These are phyloP conservation scores for Tephrocybe sp. DNA, from an alignment of 768 basidiomycete genomes.

Conservation along the genomic window DNA sequence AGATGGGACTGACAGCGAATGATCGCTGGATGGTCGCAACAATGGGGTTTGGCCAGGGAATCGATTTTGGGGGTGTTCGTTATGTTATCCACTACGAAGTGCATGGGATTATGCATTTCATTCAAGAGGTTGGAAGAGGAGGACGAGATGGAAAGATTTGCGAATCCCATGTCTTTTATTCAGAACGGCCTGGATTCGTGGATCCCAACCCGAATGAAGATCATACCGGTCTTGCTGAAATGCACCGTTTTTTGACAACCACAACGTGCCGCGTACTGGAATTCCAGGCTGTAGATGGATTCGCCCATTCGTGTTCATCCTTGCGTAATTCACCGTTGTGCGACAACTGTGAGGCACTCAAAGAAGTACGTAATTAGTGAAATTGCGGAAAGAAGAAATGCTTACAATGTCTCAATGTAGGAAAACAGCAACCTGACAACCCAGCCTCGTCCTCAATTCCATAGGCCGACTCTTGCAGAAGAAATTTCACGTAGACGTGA, in stretches of 20 bases:
- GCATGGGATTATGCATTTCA: conserved; percentile 2
- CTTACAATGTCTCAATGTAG: too few relatives aligned
- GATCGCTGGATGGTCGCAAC: conserved; percentile 4
- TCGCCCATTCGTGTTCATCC: neutral
- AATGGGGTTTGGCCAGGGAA: conserved; percentile 1
- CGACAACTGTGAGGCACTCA: neutral
- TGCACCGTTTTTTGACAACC: too few relatives aligned
- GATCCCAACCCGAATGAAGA: neutral
- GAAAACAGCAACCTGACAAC: too few relatives aligned
- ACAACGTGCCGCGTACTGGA: too few relatives aligned
- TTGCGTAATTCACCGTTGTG: neutral
- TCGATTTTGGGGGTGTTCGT: neutral
- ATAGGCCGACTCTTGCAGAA: too few relatives aligned
- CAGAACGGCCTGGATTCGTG: neutral
- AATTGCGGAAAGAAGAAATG: too few relatives aligned
- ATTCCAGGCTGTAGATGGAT: neutral
- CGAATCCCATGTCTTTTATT: neutral
- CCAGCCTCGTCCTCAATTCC: too few relatives aligned
- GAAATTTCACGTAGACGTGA: too few relatives aligned
- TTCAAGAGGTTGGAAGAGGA: conserved; percentile 2
- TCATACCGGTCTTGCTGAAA: too few relatives aligned
- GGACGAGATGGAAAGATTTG: neutral
- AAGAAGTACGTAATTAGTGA: too few relatives aligned
- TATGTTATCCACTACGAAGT: conserved; percentile 2
- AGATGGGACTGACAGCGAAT: neutral